Evolutionary conservation across 1,284 basidiomycete genomes (phyloP), one percentile per base, ranked within the genome.

Genomic region (Kwoniella shivajii): DNA sequence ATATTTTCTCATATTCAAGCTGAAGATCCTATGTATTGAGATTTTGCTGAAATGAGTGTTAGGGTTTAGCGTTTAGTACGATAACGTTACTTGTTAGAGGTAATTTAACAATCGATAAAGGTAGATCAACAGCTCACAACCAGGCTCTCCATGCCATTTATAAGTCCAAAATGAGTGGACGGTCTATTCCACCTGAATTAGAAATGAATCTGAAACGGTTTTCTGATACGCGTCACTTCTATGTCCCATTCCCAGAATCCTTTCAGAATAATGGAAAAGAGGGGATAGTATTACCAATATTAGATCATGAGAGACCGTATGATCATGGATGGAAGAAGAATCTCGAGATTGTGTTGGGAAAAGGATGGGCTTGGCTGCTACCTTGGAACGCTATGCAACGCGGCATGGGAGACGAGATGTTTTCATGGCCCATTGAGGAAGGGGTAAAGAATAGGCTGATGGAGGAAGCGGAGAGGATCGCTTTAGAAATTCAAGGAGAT

Each of bases 71-170:
- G 2, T 56, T 44, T 29, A 55, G 64, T 20, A 64, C 69, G 0
- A 49, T 69, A 14, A n/a, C 30, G 5, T 41, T 61, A 4, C 41
- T 72, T 13, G 51, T 46, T 13, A 24, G 46, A 18, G 69, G 71
- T 16, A 48, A 66, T 26, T 61, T 76, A 6, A 73, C 69, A 0
- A 63, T 74, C 54, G 74, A 76, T 51, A 34, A 54, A 11, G 68
- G 67, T 31, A 65, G 74, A 11, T 49, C 53, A 0, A 38, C 57
- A 13, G 58, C 68, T 1, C 60, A 61, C 46, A 29, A 37, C n/a
- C 65, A 66, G 16, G 56, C 64, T 4, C 20, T 48, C 24, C n/a
- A 20, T 1, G 54, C 64, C 6, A 54, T 66, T 29, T 16, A 42
- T 13, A 24, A 29, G 10, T 46, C 66, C 9, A 24, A 39, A 42